phyloP scores from a whole-genome alignment of 305 asterid species.

The Solanum aculeatissimum region DNA sequence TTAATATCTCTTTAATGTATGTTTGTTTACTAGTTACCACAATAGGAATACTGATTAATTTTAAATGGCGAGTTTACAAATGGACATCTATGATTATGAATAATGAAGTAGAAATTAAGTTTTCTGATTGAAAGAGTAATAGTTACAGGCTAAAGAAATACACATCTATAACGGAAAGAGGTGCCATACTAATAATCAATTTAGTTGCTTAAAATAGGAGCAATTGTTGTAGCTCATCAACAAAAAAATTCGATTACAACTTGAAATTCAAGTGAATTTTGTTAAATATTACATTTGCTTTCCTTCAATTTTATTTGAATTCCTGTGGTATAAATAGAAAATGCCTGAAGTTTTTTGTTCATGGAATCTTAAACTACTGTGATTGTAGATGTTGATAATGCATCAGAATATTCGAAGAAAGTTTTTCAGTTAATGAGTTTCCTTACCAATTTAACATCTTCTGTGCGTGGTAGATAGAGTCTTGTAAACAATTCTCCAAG shows the following conservation, averaged over 20 bases:
- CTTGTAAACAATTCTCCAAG: not conserved
- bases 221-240: too few species aligned
- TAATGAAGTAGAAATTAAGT: not conserved
- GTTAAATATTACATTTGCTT: too few species aligned
- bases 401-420: not conserved
- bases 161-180: not conserved
- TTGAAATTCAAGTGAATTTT: too few species aligned
- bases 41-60: not conserved
- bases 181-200: not conserved
- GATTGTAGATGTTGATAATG: not conserved
- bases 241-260: too few species aligned
- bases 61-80: not conserved
- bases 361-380: not conserved
- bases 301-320: too few species aligned
- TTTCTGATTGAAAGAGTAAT: not conserved
- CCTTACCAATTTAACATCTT: not conserved
- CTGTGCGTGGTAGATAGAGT: not conserved
- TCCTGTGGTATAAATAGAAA: not conserved
- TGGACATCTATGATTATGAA: not conserved
- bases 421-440: not conserved
- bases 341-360: not conserved
- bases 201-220: too few species aligned
- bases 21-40: not conserved
- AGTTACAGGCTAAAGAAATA: not conserved
- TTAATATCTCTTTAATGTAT: not conserved